These are phyloP conservation scores for Eudorina sp. DNA, from an alignment of 139 green algal genomes.

Conservation along the genomic window DNA sequence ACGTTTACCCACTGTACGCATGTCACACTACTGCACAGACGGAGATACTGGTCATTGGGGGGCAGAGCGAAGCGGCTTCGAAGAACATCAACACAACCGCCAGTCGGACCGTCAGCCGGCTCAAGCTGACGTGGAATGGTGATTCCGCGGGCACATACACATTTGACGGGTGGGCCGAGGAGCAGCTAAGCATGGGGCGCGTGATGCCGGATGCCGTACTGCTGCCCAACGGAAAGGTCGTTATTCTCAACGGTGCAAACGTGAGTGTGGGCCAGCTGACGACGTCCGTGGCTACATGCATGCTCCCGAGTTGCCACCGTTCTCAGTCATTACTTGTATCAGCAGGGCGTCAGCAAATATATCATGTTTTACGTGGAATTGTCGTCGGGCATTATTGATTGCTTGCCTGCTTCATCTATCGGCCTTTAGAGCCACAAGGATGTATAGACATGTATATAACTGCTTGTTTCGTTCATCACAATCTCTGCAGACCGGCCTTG, in stretches of 20 bases:
- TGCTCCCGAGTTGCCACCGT: too few relatives aligned
- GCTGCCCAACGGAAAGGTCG: constrained; percentile 53
- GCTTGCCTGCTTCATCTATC: too few relatives aligned
- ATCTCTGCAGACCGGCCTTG: background rate
- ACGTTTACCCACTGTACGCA: too few relatives aligned
- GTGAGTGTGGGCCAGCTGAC: too few relatives aligned
- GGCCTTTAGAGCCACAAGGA: background rate
- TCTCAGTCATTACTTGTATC: too few relatives aligned
- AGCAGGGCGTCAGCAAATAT: too few relatives aligned
- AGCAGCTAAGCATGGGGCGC: constrained; percentile 23
- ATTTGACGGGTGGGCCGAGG: constrained; percentile 31
- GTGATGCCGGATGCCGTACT: constrained; percentile 51
- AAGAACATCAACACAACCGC: constrained; percentile 21
- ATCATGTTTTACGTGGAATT: too few relatives aligned
- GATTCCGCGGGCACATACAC: constrained; percentile 8
- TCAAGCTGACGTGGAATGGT: background rate
- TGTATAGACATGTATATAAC: too few relatives aligned
- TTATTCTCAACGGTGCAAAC: constrained; percentile 52
- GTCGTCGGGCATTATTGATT: too few relatives aligned
- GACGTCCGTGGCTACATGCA: too few relatives aligned
- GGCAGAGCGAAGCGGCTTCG: background rate
- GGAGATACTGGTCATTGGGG: constrained; percentile 58
- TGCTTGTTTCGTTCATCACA: too few relatives aligned
- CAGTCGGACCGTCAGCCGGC: constrained; percentile 1
- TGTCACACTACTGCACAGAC: too few relatives aligned